These are phyloP conservation scores for Euclidium syriacum DNA, from an alignment of 345 rosid genomes.

Conservation along the genomic window DNA sequence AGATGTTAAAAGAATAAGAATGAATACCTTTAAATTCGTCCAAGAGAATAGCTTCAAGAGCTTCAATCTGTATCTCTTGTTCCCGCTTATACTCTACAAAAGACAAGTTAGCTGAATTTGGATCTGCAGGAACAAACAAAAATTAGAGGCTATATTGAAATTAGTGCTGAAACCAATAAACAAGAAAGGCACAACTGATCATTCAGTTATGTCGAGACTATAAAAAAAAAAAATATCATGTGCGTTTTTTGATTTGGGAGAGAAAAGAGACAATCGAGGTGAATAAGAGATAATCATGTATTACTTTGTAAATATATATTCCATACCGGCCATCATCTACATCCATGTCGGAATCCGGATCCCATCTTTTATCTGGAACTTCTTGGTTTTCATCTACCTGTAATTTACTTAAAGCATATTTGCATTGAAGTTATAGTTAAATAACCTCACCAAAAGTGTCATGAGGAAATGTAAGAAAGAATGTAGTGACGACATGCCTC, in stretches of 20 bases:
- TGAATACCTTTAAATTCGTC: slow-evolving; percentile 85
- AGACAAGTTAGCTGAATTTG: too few species aligned
- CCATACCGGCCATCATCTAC: slow-evolving; percentile 65
- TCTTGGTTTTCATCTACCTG: slow-evolving; percentile 81
- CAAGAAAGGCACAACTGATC: too few species aligned
- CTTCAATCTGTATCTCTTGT: slow-evolving; percentile 98
- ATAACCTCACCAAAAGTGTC: not conserved
- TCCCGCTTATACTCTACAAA: slow-evolving; percentile 67
- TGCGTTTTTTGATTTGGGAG: not conserved
- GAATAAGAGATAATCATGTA: not conserved
- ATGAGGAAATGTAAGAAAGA: not conserved
- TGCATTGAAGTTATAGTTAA: slow-evolving; percentile 12
- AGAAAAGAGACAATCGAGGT: not conserved
- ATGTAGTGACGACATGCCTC: slow-evolving; percentile 51
- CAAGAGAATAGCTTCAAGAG: slow-evolving; percentile 83
- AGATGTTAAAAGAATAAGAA: not conserved
- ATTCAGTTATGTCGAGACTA: not conserved
- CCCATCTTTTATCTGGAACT: slow-evolving; percentile 80
- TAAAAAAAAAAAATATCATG: slow-evolving; percentile 10
- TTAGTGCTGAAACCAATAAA: too few species aligned
- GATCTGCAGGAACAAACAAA: too few species aligned
- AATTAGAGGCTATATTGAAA: too few species aligned
- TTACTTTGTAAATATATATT: slow-evolving; percentile 37
- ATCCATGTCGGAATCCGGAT: slow-evolving; percentile 80
- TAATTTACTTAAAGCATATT: too few species aligned